A percentile compares a stretch with the other conserved stretches of the same genome.
Conservation (phyloP, 2,329 filamentous ascomycete genomes). For the Escovopsis sp. region DNA sequence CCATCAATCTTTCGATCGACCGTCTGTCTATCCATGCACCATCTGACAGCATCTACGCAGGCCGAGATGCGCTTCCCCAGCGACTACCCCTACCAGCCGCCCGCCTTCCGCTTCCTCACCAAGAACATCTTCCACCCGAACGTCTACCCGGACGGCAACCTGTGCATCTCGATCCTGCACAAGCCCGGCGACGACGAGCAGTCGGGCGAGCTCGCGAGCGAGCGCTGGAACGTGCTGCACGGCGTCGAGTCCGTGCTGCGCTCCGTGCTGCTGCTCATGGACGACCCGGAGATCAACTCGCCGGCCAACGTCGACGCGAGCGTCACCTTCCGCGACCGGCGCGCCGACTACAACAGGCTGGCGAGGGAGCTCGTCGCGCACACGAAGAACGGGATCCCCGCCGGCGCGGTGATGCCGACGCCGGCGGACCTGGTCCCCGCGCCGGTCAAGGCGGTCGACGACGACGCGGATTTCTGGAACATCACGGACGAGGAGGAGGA, state of each 20-base stretch:
- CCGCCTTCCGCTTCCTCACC: conserved; percentile 68
- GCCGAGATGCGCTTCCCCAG: conserved; percentile 74
- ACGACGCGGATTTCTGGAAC: conserved; percentile 72
- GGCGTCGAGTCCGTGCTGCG: conserved; percentile 90
- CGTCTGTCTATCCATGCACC: too few relatives aligned
- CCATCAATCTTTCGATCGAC: too few relatives aligned
- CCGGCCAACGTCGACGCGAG: conserved; percentile 91
- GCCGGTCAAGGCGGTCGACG: conserved; percentile 43
- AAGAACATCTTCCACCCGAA: conserved; percentile 81
- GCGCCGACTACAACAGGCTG: conserved; percentile 50
- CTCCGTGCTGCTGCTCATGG: conserved; percentile 78
- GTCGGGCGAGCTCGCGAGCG: conserved; percentile 77
- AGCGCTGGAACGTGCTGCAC: conserved; percentile 89
- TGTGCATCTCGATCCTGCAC: conserved; percentile 96
- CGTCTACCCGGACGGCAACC: conserved; percentile 74
- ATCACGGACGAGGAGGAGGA: conserved; percentile 64
- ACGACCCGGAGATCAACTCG: conserved; percentile 85
- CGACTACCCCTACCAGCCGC: conserved; percentile 83
- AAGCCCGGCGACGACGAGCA: conserved; percentile 81
- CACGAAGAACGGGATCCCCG: conserved; percentile 67
- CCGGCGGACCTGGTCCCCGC: conserved; percentile 44
- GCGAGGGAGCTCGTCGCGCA: conserved; percentile 55
- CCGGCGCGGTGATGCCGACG: conserved; percentile 69
- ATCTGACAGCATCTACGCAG: too few relatives aligned
- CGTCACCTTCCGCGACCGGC: conserved; percentile 65